Conservation (phyloP, 2,329 filamentous ascomycete genomes). For the Davidsoniella virescens region DNA sequence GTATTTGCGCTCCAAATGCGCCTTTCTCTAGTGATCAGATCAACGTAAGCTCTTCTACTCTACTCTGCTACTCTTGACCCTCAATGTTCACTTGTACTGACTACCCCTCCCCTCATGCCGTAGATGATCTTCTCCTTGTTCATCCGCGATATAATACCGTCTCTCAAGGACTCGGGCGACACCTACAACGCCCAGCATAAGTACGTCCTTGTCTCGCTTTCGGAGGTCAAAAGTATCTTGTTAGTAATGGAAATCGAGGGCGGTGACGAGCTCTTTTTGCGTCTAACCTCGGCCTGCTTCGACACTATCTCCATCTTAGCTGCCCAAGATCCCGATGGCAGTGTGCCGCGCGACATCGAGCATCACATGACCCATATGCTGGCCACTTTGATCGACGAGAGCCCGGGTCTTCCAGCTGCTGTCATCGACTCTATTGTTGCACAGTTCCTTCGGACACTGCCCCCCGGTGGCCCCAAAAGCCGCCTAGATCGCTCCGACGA, state of each 20-base stretch:
- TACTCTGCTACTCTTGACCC: neutral
- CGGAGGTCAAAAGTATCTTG: conserved; percentile 87
- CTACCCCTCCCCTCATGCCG: neutral
- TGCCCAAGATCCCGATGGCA: conserved; percentile 59
- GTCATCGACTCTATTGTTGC: conserved; percentile 89
- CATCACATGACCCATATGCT: conserved; percentile 81
- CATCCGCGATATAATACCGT: conserved; percentile 65
- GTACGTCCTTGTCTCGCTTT: conserved; percentile 74
- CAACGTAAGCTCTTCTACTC: conserved; percentile 43
- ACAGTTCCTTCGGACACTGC: conserved; percentile 81
- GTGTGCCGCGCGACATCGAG: conserved; percentile 83
- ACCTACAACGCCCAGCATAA: conserved; percentile 88
- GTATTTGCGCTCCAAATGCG: conserved; percentile 84
- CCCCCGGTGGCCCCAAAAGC: conserved; percentile 44
- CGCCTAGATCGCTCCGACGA: conserved; percentile 40
- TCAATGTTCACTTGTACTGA: neutral
- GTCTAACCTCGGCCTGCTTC: conserved; percentile 78
- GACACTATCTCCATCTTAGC: conserved; percentile 73
- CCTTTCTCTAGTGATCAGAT: conserved; percentile 82
- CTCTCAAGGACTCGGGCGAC: conserved; percentile 70
- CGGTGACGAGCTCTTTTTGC: conserved; percentile 60
- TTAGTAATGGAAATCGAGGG: conserved; percentile 77
- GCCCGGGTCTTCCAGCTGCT: conserved; percentile 55
- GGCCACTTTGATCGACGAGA: conserved; percentile 74
- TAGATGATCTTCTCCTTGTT: conserved; percentile 90